These are phyloP conservation scores for Hypsizygus ulmarius DNA, from an alignment of 1,284 basidiomycete genomes.

Conservation along the genomic window DNA sequence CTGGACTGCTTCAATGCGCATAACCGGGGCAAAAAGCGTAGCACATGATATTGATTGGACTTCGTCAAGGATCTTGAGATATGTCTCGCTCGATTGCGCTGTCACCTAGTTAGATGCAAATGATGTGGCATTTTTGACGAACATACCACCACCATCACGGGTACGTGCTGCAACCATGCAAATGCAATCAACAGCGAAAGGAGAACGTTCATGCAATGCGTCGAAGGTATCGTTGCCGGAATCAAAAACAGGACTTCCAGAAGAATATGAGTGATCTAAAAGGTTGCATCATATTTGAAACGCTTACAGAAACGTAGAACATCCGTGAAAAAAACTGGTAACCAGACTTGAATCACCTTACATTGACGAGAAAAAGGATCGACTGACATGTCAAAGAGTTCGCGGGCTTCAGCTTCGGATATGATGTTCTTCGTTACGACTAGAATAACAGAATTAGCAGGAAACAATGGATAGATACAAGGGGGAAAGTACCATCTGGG, in stretches of 20 bases:
- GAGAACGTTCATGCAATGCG: slow-evolving; percentile 73
- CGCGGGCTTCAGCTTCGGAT: slow-evolving; percentile 76
- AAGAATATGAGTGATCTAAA: slow-evolving; percentile 1
- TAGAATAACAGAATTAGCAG: slow-evolving; percentile 28
- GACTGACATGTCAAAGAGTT: slow-evolving; percentile 78
- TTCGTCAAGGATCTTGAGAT: slow-evolving; percentile 70
- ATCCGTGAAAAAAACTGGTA: slow-evolving; percentile 80
- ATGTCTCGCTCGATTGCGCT: slow-evolving; percentile 57
- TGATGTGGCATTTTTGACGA: not conserved
- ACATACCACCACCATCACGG: slow-evolving; percentile 79
- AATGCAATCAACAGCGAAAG: slow-evolving; percentile 82
- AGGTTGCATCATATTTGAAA: not conserved
- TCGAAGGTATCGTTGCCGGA: slow-evolving; percentile 77
- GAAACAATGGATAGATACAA: slow-evolving; percentile 15
- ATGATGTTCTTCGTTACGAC: slow-evolving; percentile 81
- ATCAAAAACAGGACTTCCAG: slow-evolving; percentile 72
- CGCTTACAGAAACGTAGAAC: slow-evolving; percentile 75
- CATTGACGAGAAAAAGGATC: slow-evolving; percentile 10
- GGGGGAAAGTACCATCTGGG: slow-evolving; percentile 56
- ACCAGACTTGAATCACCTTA: slow-evolving; percentile 17
- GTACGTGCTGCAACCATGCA: slow-evolving; percentile 89
- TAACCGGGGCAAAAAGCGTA: slow-evolving; percentile 82
- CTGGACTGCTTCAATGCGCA: slow-evolving; percentile 81
- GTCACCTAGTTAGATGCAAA: not conserved
- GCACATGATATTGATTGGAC: slow-evolving; percentile 82